Evolutionary conservation across 345 rosid species (phyloP).

Genomic region (Melaleuca quinquenervia): DNA sequence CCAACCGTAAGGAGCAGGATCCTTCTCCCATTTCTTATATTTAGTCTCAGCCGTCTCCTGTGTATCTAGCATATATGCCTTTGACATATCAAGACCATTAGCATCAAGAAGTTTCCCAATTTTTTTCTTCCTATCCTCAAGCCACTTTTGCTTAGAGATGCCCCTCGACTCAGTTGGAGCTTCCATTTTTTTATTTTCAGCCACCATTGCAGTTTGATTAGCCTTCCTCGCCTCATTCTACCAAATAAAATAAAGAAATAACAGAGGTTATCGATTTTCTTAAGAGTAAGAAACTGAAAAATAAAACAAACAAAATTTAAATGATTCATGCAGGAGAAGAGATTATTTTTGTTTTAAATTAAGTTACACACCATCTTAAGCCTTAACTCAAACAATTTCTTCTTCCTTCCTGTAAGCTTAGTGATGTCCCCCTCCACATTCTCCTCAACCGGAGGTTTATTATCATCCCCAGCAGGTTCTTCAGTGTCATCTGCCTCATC

Average conservation of each 20-base stretch:
- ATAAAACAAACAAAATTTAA: background rate
- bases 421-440: slow-evolving; percentile 37
- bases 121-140: slow-evolving; percentile 78
- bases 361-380: slow-evolving; percentile 59
- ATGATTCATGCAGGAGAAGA: background rate
- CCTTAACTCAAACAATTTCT: slow-evolving; percentile 63
- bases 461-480: slow-evolving; percentile 32
- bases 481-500: slow-evolving; percentile 23
- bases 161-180: slow-evolving; percentile 76
- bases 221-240: slow-evolving; percentile 88
- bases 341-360: background rate
- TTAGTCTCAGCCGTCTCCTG: slow-evolving; percentile 84
- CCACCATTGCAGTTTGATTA: slow-evolving; percentile 77
- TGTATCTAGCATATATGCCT: slow-evolving; percentile 84
- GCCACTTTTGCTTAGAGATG: slow-evolving; percentile 90
- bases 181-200: slow-evolving; percentile 91
- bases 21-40: slow-evolving; percentile 95
- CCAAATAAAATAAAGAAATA: background rate
- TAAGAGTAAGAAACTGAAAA: background rate
- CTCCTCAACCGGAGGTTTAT: slow-evolving; percentile 28
- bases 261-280: background rate
- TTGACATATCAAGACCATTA: slow-evolving; percentile 78
- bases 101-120: slow-evolving; percentile 88
- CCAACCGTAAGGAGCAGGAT: slow-evolving; percentile 93
- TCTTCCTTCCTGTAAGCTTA: slow-evolving; percentile 81